phyloP scores from a whole-genome alignment of 257 asterid species.

The Nicotiana otophora region DNA sequence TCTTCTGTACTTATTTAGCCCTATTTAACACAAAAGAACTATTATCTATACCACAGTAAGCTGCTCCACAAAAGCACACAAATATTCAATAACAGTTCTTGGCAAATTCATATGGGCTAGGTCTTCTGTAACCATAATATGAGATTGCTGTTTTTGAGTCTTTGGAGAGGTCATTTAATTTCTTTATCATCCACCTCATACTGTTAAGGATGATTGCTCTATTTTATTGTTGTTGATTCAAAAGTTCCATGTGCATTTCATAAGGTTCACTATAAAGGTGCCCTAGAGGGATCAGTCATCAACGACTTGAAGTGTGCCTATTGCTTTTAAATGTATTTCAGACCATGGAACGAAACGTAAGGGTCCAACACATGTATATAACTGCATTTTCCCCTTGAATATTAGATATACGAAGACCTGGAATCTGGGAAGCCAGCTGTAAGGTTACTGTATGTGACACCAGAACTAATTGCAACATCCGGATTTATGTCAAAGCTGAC shows the following conservation, averaged over 20 bases:
- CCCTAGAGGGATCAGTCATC: neutral
- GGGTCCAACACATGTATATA: neutral
- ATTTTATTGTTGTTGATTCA: too few species aligned
- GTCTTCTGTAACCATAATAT: too few species aligned
- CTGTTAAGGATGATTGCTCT: too few species aligned
- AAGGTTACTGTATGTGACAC: conserved; percentile 88
- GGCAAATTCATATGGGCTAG: too few species aligned
- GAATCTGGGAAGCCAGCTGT: conserved; percentile 84
- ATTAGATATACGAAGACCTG: conserved; percentile 77
- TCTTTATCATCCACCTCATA: too few species aligned
- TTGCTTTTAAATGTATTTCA: neutral
- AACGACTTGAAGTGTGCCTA: neutral
- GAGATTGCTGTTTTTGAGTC: too few species aligned
- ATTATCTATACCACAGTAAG: too few species aligned
- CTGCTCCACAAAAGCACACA: too few species aligned
- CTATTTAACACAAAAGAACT: too few species aligned
- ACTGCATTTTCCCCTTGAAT: conserved; percentile 7
- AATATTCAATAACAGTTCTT: too few species aligned
- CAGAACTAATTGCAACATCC: conserved; percentile 78
- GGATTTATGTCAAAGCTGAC: conserved; percentile 75
- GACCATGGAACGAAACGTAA: neutral
- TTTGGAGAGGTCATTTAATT: too few species aligned
- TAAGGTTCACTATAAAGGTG: neutral
- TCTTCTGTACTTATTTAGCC: too few species aligned
- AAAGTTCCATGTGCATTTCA: neutral